Base-by-base conservation (phyloP, 1,139 yeast species). In the Yamadazyma taylorii region DNA sequence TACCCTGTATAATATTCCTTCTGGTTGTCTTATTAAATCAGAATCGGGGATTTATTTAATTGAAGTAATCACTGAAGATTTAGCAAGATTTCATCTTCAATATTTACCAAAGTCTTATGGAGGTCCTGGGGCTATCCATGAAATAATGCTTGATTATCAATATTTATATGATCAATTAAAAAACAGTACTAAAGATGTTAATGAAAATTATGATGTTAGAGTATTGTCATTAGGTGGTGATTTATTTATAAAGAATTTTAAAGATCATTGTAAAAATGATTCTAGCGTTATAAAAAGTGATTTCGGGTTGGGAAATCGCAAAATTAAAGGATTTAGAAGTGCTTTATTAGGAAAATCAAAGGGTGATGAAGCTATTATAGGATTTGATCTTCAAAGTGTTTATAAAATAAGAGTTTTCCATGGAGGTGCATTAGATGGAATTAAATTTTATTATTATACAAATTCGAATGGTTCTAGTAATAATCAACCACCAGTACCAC, bases 351-450 rank as follows among this genome's bases (percentile, higher is more conserved):
- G 85, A 2, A 44, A 50, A 28, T 37, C 47, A 2, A 47, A 53
- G 11, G 55, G 53, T 14, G 38, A 46, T 10, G 55, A 58, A 44
- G 38, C 39, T 4, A 41, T 55, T 16, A 54, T 60, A 17, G 69
- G 68, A 0, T 61, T 71, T 44, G 61, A 67, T 40, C 37, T 64
- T 8, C 39, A 42, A 4, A 41, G 49, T 1, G 48, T 83, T 6
- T 61, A 61, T 30, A 70, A 67, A 36, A 70, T 87, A 1, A 72
- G 85, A 41, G 72, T 87, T 0, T 81, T 75, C 47, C 78, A 81
- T 46, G 96, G 96, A 3, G 59, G 66, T 15, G 92, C 95, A 0
- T 61, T 92, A 17, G 96, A 89, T 61, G 97, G 97, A 2, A 52
- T 90, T 28, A 41, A 50, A 26, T 54, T 64, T 40, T 58, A 51